phyloP scores from a whole-genome alignment of 306 rosid species.

The Urtica urens region DNA sequence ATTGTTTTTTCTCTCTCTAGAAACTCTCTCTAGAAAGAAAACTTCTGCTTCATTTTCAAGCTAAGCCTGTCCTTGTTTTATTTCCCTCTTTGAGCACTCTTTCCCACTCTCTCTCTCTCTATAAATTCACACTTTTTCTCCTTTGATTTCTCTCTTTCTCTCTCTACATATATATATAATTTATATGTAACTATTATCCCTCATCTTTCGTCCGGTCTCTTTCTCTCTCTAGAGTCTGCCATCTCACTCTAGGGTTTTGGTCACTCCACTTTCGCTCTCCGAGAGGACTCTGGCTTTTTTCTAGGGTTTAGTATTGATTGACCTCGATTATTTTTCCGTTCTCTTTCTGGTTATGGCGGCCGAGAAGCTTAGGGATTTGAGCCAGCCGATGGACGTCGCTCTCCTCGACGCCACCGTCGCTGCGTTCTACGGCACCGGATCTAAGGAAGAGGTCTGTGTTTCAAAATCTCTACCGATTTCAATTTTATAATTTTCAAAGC shows the following conservation, averaged over 20 bases:
- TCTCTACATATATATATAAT: not conserved
- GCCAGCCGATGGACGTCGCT: slow-evolving; percentile 77
- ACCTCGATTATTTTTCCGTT: not conserved
- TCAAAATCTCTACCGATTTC: too few relatives aligned
- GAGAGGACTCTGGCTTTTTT: not conserved
- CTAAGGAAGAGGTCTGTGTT: slow-evolving; percentile 76
- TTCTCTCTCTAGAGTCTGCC: not conserved
- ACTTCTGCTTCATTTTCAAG: slow-evolving; percentile 93
- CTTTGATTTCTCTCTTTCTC: not conserved
- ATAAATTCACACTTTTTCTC: slow-evolving; percentile 12
- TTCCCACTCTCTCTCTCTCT: slow-evolving; percentile 22
- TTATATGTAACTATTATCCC: not conserved
- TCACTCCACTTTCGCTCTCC: slow-evolving; percentile 14
- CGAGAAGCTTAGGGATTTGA: slow-evolving; percentile 88
- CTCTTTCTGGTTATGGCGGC: slow-evolving; percentile 59
- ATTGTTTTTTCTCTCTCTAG: not conserved
- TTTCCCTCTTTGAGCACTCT: too few relatives aligned
- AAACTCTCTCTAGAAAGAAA: not conserved
- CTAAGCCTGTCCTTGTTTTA: slow-evolving; percentile 61
- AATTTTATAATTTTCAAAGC: too few relatives aligned
- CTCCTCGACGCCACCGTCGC: slow-evolving; percentile 92
- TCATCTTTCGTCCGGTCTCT: too few relatives aligned
- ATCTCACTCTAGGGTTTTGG: slow-evolving; percentile 27
- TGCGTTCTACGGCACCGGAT: slow-evolving; percentile 99
- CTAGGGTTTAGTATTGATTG: slow-evolving; percentile 40